phyloP scores from a whole-genome alignment of 2,329 filamentous ascomycete genomes.

The Decorospora gaudefroyi region DNA sequence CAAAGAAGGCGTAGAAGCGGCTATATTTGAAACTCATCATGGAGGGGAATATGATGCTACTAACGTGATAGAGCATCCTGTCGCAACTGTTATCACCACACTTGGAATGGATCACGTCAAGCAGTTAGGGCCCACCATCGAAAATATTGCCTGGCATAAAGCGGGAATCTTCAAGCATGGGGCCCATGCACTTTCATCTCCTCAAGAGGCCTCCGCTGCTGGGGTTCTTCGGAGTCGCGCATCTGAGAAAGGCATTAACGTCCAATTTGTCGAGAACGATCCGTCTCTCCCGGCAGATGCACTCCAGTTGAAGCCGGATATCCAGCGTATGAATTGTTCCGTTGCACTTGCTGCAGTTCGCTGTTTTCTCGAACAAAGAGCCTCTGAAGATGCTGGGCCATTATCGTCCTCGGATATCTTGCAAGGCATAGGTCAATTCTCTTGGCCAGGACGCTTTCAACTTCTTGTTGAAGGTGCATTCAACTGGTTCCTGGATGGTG shows the following conservation, averaged over 20 bases:
- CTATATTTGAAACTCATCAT: slow-evolving; percentile 69
- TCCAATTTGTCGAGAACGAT: slow-evolving; percentile 17
- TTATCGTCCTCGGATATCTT: neutral
- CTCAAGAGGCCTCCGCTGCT: slow-evolving; percentile 12
- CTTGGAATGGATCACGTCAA: slow-evolving; percentile 71
- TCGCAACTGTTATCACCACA: slow-evolving; percentile 65
- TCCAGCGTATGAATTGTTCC: slow-evolving; percentile 19
- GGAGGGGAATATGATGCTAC: slow-evolving; percentile 63
- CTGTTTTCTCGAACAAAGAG: neutral
- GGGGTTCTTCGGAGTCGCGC: slow-evolving; percentile 17
- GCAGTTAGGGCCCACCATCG: slow-evolving; percentile 64
- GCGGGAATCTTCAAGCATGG: slow-evolving; percentile 70
- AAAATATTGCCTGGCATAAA: slow-evolving; percentile 75
- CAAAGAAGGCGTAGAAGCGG: slow-evolving; percentile 63
- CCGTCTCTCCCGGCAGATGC: slow-evolving; percentile 11
- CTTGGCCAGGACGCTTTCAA: neutral
- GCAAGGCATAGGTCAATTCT: neutral
- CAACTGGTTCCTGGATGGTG: slow-evolving; percentile 19
- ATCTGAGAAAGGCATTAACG: slow-evolving; percentile 14
- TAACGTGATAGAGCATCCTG: slow-evolving; percentile 64
- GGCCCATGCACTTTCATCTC: slow-evolving; percentile 53
- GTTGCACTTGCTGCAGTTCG: slow-evolving; percentile 14
- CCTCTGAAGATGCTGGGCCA: neutral
- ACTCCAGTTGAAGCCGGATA: slow-evolving; percentile 11
- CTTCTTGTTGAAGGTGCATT: neutral